Base-by-base conservation (phyloP, 768 basidiomycete species). In the Amanita exitialis region DNA sequence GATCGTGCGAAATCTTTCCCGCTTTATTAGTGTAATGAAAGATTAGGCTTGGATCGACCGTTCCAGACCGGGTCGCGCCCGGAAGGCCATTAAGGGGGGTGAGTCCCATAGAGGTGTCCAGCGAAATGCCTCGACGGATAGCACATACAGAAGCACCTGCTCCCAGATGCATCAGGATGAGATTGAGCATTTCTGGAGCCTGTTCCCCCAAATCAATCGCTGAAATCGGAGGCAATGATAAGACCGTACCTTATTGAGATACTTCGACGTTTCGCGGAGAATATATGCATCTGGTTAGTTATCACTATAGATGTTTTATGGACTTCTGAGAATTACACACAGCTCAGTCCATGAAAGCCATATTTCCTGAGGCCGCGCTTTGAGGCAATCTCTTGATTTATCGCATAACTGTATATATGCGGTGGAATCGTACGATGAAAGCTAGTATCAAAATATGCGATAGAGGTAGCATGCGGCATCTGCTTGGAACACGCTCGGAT, bases 71-170 rank as follows among this genome's bases (percentile, higher is more conserved):
- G 1, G 92, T 94, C 1, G 89, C 90, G 13, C 93, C 92, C 3
- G 92, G 90, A 0, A 95, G 70, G 2, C 91, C 91, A 49, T 81
- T 80, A n/a, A 92, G 66, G 3, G 91, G 92, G 1, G 93, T 93
- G 34, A 96, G 76, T 3, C 91, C 92, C 93, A 96, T 96, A 34
- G 80, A 83, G 1, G 90, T 94, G 64, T 95, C 90, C 56, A 84
- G 72, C 18, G 86, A 89, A 53, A 75, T 68, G 18, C 93, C 93
- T 35, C 71, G 61, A 44, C 74, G 72, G 62, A 95, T 83, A 15
- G 81, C 80, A 63, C 90, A 92, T 12, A 76, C 79, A 12, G 85
- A 90, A 0, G 91, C 92, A 12, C 93, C 93, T n/a, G 88, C 89
- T 4, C 92, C 92, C 50, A 95, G 78, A 64, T 95, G 93, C 27